Conservation (phyloP, 768 basidiomycete genomes). For the Macrocybe gigantea region DNA sequence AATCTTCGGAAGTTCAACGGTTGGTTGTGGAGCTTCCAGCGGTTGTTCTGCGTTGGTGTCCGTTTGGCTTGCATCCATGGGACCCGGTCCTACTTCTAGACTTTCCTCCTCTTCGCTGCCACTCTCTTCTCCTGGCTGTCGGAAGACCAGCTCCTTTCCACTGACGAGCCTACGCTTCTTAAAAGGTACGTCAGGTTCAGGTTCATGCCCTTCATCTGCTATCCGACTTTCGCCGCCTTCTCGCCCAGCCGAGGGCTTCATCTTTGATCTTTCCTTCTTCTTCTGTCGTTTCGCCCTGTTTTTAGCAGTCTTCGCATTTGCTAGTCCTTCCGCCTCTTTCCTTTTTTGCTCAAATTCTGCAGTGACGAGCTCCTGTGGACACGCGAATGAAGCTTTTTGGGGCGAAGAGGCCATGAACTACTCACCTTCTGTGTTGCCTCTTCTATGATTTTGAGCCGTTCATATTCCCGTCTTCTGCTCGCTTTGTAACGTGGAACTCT, state of each 20-base stretch:
- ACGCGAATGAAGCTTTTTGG: slow-evolving; percentile 2
- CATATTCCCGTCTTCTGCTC: slow-evolving; percentile 88
- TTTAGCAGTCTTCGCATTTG: slow-evolving; percentile 89
- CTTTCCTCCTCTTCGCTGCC: slow-evolving; percentile 21
- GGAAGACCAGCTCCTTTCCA: slow-evolving; percentile 62
- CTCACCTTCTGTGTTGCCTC: slow-evolving; percentile 73
- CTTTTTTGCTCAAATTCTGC: slow-evolving; percentile 74
- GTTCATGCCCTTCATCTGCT: slow-evolving; percentile 9
- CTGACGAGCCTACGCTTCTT: slow-evolving; percentile 83
- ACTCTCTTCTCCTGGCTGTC: slow-evolving; percentile 36
- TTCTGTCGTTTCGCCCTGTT: slow-evolving; percentile 93
- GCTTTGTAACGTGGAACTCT: slow-evolving; percentile 99
- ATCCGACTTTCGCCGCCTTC: slow-evolving; percentile 10
- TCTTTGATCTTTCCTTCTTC: slow-evolving; percentile 73
- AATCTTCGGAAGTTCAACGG: slow-evolving; percentile 7
- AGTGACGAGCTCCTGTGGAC: slow-evolving; percentile 57
- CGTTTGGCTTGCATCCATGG: not conserved
- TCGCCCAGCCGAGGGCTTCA: slow-evolving; percentile 24
- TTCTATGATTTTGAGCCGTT: slow-evolving; percentile 86
- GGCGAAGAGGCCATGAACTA: slow-evolving; percentile 14
- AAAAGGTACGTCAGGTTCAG: slow-evolving; percentile 35
- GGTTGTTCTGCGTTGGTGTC: not conserved
- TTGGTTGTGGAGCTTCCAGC: not conserved
- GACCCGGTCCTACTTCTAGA: not conserved
- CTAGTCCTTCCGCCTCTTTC: slow-evolving; percentile 59